Evolutionary conservation across 805 yeast species (phyloP).

Genomic region (Yamadazyma kitorensis): DNA sequence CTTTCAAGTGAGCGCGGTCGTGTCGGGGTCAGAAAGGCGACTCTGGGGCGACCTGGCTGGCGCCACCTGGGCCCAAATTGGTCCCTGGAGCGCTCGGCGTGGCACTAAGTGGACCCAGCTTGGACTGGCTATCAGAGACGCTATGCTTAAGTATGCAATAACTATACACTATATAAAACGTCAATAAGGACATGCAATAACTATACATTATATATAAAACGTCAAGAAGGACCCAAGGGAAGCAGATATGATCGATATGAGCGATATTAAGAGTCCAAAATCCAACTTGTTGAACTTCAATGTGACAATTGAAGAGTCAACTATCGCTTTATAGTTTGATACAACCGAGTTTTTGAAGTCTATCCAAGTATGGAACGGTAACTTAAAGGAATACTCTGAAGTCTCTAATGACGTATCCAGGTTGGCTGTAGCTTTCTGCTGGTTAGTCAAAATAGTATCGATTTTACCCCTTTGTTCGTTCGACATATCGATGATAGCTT

Average conservation of each 20-base stretch:
- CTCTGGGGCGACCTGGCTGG: no score
- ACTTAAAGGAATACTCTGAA: constrained; percentile 2
- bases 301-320: constrained; percentile 11
- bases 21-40: no score
- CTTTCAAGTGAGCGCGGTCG: constrained; percentile 1
- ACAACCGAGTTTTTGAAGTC: constrained; percentile 11
- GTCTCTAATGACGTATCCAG: not conserved
- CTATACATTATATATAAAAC: not conserved
- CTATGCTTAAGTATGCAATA: no score
- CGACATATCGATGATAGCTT: constrained; percentile 20
- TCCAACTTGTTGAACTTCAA: constrained; percentile 19
- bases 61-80: no score
- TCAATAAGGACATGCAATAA: not conserved
- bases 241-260: constrained; percentile 3
- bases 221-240: constrained; percentile 5
- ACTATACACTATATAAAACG: no score
- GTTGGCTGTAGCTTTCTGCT: not conserved
- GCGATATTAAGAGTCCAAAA: constrained; percentile 2
- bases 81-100: no score
- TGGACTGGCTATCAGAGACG: no score
- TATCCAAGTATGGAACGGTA: constrained; percentile 17
- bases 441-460: constrained; percentile 9
- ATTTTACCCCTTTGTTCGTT: constrained; percentile 12
- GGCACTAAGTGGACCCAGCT: no score
- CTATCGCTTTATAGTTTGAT: constrained; percentile 16